Percentiles rank a stretch among this genome's conserved stretches.
These are phyloP conservation scores for Geotrichum australiense DNA, from an alignment of 1,139 yeast species.

Conservation along the genomic window DNA sequence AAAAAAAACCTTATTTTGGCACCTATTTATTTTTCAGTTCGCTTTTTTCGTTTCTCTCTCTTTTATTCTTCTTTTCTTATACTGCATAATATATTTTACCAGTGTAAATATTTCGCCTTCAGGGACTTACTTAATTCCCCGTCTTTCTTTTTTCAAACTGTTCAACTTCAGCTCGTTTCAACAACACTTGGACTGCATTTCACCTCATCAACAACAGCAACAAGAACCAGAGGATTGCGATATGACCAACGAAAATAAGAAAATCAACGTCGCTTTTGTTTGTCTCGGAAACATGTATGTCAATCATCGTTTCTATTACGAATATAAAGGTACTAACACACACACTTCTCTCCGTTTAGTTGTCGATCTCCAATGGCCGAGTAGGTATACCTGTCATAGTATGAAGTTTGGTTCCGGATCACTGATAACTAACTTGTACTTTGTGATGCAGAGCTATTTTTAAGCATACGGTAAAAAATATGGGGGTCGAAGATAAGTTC, in stretches of 20 bases:
- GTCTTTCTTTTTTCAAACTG: neutral
- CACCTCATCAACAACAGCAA: no score
- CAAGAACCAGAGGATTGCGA: neutral
- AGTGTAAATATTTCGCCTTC: no score
- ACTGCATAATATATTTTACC: no score
- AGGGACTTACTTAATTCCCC: neutral
- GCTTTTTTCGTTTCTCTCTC: no score
- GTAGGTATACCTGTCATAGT: no score
- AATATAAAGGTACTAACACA: slow-evolving; percentile 13
- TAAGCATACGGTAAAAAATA: slow-evolving; percentile 51
- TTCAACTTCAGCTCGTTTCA: slow-evolving; percentile 1
- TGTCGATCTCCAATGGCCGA: slow-evolving; percentile 99
- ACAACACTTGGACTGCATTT: no score
- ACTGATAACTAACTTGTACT: neutral
- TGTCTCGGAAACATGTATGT: slow-evolving; percentile 88
- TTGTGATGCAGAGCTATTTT: slow-evolving; percentile 52
- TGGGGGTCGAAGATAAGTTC: slow-evolving; percentile 40
- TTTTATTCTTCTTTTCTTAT: no score
- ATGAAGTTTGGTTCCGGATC: no score
- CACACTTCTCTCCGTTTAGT: slow-evolving; percentile 37
- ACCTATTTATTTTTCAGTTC: no score
- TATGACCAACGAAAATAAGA: slow-evolving; percentile 22
- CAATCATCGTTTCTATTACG: slow-evolving; percentile 21
- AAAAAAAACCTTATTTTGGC: no score
- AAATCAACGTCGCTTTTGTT: slow-evolving; percentile 70